A percentile compares a stretch with the other conserved stretches of the same genome.
Evolutionary conservation across 305 asterid genomes (phyloP).

Genomic region (Fraxinus angustifolia): DNA sequence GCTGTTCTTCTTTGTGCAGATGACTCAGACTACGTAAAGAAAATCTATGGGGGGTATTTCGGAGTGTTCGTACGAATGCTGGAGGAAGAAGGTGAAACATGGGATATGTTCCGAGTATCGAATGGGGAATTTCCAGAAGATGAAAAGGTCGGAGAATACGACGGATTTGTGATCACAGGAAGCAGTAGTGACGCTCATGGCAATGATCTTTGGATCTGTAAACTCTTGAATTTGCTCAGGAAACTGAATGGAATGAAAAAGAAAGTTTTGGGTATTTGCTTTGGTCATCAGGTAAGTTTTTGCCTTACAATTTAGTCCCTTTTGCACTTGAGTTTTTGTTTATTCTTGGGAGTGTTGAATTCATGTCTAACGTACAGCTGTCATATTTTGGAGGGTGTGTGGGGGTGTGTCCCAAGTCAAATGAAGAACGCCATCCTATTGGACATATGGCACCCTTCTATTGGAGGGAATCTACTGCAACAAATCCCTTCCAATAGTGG

Average conservation of each 20-base stretch:
- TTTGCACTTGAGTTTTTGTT: not conserved
- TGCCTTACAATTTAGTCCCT: not conserved
- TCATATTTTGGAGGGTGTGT: not conserved
- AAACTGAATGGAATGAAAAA: constrained; percentile 59
- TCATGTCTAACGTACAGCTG: not conserved
- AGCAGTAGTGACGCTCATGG: constrained; percentile 85
- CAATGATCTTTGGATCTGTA: constrained; percentile 66
- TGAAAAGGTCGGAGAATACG: constrained; percentile 48
- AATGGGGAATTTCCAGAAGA: constrained; percentile 67
- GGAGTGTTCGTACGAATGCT: constrained; percentile 70
- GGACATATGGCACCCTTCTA: too few species aligned
- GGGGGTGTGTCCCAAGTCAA: too few species aligned
- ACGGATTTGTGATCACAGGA: constrained; percentile 76
- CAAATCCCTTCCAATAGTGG: too few species aligned
- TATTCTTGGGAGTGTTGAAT: not conserved
- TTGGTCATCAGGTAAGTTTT: constrained; percentile 70
- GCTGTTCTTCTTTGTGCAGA: constrained; percentile 73
- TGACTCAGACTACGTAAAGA: constrained; percentile 74
- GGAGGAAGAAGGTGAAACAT: constrained; percentile 63
- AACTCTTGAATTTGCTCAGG: constrained; percentile 48
- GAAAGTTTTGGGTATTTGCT: constrained; percentile 75
- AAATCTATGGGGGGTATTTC: constrained; percentile 64
- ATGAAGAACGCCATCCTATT: too few species aligned
- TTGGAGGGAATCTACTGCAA: too few species aligned
- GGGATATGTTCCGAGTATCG: constrained; percentile 60